Evolutionary conservation across 192 early-diverging fungal species (phyloP), one percentile per base, ranked within the genome.

Genomic region (Phycomyces nitens): DNA sequence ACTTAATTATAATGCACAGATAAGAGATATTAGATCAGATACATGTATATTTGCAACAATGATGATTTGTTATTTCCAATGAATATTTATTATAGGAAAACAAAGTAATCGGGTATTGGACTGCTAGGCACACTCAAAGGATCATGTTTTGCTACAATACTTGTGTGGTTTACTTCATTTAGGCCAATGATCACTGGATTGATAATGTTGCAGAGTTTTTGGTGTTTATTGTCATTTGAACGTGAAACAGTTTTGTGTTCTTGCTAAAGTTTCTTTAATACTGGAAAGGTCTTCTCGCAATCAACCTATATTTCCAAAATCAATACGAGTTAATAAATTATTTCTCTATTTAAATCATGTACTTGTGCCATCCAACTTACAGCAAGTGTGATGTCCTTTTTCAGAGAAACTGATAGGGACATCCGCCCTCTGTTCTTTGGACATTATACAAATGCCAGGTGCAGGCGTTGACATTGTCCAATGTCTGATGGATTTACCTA

Each of bases 391-490:
- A 58, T 58, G 42, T 58, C 56, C 42, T n/a, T 58, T 58, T 43
- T 58, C 56, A 43, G 16, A 22, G 43, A 58, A 58, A 22, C 41
- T 43, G 21, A 42, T 14, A 43, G 56, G 56, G 23, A 58, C 56
- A 20, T 43, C 7, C 40, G 42, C 21, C 21, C 56, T 58, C 56
- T 58, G 56, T 39, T 58, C 56, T 43, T 58, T 58, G 41, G 18
- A 12, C 56, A 58, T 58, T 18, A 43, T 41, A 58, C 23, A 58
- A n/a, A 58, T 43, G 20, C 56, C 41, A 9, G 38, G 39, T 58
- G 40, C 21, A 18, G 91, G 66, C 21, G 39, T 58, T 15, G 41
- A 58, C 57, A 58, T 58, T n/a, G 27, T 41, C 57, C 57, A 59
- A 15, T 59, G 44, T 60, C 59, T 60, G 57, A 59, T 51, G 24